These are phyloP conservation scores for Sordariomycetes sp. DNA, from an alignment of 2,329 filamentous ascomycete species.

Conservation along the genomic window DNA sequence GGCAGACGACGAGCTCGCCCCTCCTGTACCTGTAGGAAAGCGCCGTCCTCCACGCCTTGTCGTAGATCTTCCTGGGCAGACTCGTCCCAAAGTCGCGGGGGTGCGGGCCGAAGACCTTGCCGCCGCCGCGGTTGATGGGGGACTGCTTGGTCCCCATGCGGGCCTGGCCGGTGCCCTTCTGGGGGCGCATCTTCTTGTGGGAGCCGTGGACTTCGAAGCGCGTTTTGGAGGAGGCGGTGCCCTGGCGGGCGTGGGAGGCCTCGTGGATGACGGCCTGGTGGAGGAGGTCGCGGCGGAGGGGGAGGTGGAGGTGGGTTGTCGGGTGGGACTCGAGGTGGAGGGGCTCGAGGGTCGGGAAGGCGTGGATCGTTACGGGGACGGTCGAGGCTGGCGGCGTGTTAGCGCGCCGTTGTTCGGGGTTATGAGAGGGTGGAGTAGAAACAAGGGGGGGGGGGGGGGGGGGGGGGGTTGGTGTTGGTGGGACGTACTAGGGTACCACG, in stretches of 20 bases:
- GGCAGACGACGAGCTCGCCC: conserved; percentile 77
- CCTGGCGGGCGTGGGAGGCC: conserved; percentile 76
- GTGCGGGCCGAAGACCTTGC: conserved; percentile 80
- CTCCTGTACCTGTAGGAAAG: conserved; percentile 81
- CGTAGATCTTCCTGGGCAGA: conserved; percentile 82
- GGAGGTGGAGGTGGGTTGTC: conserved; percentile 71
- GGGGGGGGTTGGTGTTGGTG: too few species aligned
- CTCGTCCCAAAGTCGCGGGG: conserved; percentile 81
- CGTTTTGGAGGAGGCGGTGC: conserved; percentile 73
- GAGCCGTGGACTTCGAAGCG: conserved; percentile 76
- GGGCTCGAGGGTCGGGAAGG: conserved; percentile 82
- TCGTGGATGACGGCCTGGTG: conserved; percentile 89
- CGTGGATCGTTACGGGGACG: conserved; percentile 76
- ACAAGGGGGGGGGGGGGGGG: neutral
- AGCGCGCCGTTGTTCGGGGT: neutral
- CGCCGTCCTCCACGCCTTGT: conserved; percentile 88
- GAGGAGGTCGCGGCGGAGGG: conserved; percentile 79
- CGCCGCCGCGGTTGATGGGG: conserved; percentile 72
- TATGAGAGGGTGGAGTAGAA: neutral
- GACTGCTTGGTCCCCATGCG: conserved; percentile 72
- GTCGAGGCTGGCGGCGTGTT: conserved; percentile 16
- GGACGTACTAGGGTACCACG: conserved; percentile 31
- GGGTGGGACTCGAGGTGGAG: conserved; percentile 65
- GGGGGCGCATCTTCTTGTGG: conserved; percentile 64
- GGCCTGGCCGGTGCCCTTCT: conserved; percentile 76